Base-by-base conservation (phyloP, 352 stramenopile species). In the Phytophthora syringae region DNA sequence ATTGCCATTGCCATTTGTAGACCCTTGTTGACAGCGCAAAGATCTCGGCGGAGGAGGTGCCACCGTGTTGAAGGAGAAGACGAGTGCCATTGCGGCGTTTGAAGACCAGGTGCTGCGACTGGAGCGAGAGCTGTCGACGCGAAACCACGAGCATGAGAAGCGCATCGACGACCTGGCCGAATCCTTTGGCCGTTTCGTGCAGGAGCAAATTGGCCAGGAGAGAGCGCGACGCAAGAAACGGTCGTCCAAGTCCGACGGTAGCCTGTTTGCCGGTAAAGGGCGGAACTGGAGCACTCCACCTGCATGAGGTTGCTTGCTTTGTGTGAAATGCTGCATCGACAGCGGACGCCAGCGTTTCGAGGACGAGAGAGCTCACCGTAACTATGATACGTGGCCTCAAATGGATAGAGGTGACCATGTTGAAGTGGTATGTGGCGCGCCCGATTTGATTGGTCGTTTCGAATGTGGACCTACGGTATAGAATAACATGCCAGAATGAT, bases 91-190 rank as follows among this genome's bases (percentile, higher is more conserved):
- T 20, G 48, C 63, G 7, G 57, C 52, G 10, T 69, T 90, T 1
- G 79, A 90, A 34, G 72, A 25, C 2, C 64, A 85, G 28, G 39
- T 81, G n/a, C 20, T 82, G 30, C 78, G 39, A n/a, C 69, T 81
- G 7, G 80, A 90, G 59, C 66, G 77, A 0, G 43, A 73, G 24
- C 20, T 84, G 12, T 79, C 70, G 12, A 48, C 73, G 39, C 75
- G 82, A 48, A 80, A 56, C 10, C 73, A 84, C 49, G 79, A 79
- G 25, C 72, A 85, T 30, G 81, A 93, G 36, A 75, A 74, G 40
- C 73, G 77, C 20, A 73, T 88, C 28, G 79, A 91, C 43, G 49
- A 77, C 20, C 65, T 89, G 48, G 72, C 78, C 0, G 78, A 88
- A 59, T 81, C 82, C 15, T 73, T 89, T 40, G 57, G 55, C 6